These are phyloP conservation scores for Rhodotorula toruloides DNA, from an alignment of 768 basidiomycete species.

Conservation along the genomic window DNA sequence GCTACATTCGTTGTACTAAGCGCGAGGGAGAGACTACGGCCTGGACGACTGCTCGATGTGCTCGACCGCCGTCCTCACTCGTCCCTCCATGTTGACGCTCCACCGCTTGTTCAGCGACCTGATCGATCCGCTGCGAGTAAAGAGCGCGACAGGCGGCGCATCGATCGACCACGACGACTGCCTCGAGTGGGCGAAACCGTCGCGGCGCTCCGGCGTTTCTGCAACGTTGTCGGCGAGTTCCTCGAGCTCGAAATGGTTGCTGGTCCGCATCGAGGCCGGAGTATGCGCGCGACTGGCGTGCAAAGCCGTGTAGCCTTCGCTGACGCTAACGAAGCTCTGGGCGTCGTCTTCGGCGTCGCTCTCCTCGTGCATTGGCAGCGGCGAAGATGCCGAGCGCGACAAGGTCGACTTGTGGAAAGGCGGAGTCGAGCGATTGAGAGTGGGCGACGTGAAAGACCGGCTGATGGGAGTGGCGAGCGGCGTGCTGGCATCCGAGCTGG, in stretches of 20 bases:
- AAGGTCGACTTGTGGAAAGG: not conserved
- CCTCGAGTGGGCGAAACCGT: not conserved
- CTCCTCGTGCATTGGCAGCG: not conserved
- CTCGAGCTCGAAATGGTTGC: slow-evolving; percentile 10
- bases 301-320: not conserved
- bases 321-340: slow-evolving; percentile 13
- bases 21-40: too few species aligned
- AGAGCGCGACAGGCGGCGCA: slow-evolving; percentile 23
- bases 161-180: slow-evolving; percentile 14
- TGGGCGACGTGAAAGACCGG: not conserved
- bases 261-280: not conserved
- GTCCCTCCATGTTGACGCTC: not conserved
- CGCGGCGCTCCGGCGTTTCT: too few species aligned
- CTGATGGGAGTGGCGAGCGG: not conserved
- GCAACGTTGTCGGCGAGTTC: not conserved
- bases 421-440: not conserved
- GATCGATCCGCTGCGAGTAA: slow-evolving; percentile 4
- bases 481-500: not conserved
- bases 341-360: slow-evolving; percentile 12
- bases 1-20: too few species aligned
- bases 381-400: not conserved
- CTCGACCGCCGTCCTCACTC: not conserved
- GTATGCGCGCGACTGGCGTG: not conserved
- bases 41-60: too few species aligned
- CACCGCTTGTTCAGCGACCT: not conserved